These are phyloP conservation scores for Coprinopsis marcescibilis DNA, from an alignment of 768 basidiomycete genomes.

Conservation along the genomic window DNA sequence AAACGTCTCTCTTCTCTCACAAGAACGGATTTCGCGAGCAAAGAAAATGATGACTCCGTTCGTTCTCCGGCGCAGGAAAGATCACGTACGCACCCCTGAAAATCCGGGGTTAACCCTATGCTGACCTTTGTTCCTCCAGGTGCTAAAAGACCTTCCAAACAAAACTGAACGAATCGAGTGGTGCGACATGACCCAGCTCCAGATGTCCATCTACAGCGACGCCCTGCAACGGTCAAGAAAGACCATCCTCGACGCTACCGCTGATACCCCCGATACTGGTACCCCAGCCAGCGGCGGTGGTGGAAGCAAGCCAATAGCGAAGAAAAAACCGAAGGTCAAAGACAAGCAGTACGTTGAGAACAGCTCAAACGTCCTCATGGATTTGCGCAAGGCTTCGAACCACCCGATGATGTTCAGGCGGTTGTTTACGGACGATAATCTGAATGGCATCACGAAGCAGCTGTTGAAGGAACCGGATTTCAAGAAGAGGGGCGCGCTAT, in stretches of 20 bases:
- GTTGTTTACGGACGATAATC: slow-evolving; percentile 68
- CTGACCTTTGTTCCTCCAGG: slow-evolving; percentile 39
- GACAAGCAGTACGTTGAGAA: slow-evolving; percentile 73
- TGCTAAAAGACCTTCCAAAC: slow-evolving; percentile 86
- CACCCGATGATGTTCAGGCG: slow-evolving; percentile 96
- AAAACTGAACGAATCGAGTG: slow-evolving; percentile 93
- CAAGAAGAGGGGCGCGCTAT: slow-evolving; percentile 72
- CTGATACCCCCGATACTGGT: slow-evolving; percentile 18
- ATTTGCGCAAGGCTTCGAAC: slow-evolving; percentile 90
- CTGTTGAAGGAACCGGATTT: slow-evolving; percentile 91
- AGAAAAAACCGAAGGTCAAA: slow-evolving; percentile 46
- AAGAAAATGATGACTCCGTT: slow-evolving; percentile 99
- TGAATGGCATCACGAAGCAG: slow-evolving; percentile 72
- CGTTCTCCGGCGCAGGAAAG: slow-evolving; percentile 93
- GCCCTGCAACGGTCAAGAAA: slow-evolving; percentile 81
- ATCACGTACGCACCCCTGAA: slow-evolving; percentile 51
- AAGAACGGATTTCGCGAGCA: slow-evolving; percentile 89
- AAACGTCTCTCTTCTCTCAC: slow-evolving; percentile 80
- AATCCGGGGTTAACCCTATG: neutral
- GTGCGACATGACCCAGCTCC: slow-evolving; percentile 87
- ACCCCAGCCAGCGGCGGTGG: slow-evolving; percentile 18
- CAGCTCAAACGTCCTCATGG: slow-evolving; percentile 93
- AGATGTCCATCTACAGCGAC: slow-evolving; percentile 80
- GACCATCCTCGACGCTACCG: slow-evolving; percentile 53
- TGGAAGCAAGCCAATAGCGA: slow-evolving; percentile 30